A percentile compares a stretch with the other conserved stretches of the same genome.
Conservation (phyloP, 139 green algal genomes). For the Tetradesmus lagerheimii region DNA sequence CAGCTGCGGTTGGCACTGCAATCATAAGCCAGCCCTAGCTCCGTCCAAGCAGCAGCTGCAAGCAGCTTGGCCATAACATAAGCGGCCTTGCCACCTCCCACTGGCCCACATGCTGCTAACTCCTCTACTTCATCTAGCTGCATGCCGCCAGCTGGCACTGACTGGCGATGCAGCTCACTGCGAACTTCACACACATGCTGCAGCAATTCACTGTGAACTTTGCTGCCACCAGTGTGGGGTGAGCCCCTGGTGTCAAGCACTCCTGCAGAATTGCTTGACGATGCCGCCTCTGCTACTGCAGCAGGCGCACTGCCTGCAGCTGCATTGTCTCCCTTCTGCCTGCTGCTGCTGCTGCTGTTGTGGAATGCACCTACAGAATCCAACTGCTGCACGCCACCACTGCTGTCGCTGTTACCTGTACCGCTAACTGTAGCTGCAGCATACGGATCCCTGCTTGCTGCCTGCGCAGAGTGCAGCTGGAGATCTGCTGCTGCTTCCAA, state of each 20-base stretch:
- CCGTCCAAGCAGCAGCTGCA: conserved; percentile 23
- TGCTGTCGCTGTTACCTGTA: too few relatives aligned
- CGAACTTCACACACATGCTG: not conserved
- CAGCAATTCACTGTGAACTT: not conserved
- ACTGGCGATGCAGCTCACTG: not conserved
- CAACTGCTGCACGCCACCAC: not conserved
- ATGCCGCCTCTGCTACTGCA: conserved; percentile 15
- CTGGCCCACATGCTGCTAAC: conserved; percentile 7
- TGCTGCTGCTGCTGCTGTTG: too few relatives aligned
- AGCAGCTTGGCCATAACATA: conserved; percentile 34
- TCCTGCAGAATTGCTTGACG: not conserved
- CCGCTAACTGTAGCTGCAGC: not conserved
- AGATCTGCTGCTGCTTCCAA: conserved; percentile 24
- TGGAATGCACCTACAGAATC: too few relatives aligned
- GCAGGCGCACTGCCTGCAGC: not conserved
- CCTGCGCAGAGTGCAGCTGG: not conserved
- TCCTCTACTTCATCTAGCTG: conserved; percentile 1
- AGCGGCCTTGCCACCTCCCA: conserved; percentile 25
- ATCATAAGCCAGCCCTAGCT: not conserved
- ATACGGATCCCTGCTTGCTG: not conserved
- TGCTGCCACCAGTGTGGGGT: not conserved
- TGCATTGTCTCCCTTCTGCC: not conserved
- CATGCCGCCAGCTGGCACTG: not conserved
- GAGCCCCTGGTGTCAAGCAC: not conserved
- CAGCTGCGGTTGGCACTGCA: not conserved